Percentiles rank a stretch among this genome's conserved stretches.
phyloP scores from a whole-genome alignment of 352 stramenopile genomes.

The Phytopythium mirpurense region DNA sequence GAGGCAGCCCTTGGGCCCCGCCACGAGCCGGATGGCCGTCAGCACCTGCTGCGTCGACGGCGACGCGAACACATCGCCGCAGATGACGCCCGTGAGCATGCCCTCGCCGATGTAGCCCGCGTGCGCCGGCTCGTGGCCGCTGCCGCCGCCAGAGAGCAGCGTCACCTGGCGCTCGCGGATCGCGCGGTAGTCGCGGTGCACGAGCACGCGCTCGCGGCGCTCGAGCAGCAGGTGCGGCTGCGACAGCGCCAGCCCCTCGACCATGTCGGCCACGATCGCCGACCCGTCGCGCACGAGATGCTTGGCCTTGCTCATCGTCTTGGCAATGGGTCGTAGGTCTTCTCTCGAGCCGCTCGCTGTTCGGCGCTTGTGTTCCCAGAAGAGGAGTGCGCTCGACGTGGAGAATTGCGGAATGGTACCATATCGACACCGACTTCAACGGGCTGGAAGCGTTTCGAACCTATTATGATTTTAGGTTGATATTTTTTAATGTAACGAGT shows the following conservation, averaged over 20 bases:
- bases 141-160: slow-evolving; percentile 70
- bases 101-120: slow-evolving; percentile 94
- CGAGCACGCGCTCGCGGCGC: slow-evolving; percentile 47
- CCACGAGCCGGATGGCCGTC: slow-evolving; percentile 90
- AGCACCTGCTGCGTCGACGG: slow-evolving; percentile 93
- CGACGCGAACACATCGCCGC: slow-evolving; percentile 95
- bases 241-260: slow-evolving; percentile 60
- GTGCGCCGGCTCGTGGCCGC: slow-evolving; percentile 94
- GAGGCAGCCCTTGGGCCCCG: slow-evolving; percentile 84
- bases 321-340: not conserved
- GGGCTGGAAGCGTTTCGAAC: too few species aligned
- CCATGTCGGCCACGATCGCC: slow-evolving; percentile 69
- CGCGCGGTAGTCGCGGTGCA: slow-evolving; percentile 63
- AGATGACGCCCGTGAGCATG: slow-evolving; percentile 96
- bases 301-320: slow-evolving; percentile 29
- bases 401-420: slow-evolving; percentile 1
- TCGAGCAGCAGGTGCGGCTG: slow-evolving; percentile 71
- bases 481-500: too few species aligned
- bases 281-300: slow-evolving; percentile 50
- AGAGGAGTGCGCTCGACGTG: not conserved
- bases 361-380: too few species aligned
- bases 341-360: too few species aligned
- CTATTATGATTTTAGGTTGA: too few species aligned
- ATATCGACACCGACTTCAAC: too few species aligned
- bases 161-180: slow-evolving; percentile 71